These are phyloP conservation scores for Auxenochlorella pyrenoidosa DNA, from an alignment of 139 green algal genomes.

Conservation along the genomic window DNA sequence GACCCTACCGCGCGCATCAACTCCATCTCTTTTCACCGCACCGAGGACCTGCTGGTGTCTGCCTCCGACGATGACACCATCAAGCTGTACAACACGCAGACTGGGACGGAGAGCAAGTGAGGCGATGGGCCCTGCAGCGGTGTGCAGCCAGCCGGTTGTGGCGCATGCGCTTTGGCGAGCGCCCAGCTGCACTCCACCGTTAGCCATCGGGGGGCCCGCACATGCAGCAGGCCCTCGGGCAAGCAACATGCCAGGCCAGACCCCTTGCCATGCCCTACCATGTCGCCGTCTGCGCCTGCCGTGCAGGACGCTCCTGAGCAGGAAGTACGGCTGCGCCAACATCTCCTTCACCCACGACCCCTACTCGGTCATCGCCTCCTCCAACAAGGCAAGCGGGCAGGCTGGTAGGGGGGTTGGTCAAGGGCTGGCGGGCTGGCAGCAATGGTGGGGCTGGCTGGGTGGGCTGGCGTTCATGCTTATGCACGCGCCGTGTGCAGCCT, in stretches of 20 bases:
- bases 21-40: constrained; percentile 89
- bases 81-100: constrained; percentile 82
- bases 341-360: constrained; percentile 86
- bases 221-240: too few species aligned
- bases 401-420: too few species aligned
- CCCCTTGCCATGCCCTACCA: neutral
- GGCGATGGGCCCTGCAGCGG: neutral
- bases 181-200: too few species aligned
- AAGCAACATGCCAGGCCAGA: too few species aligned
- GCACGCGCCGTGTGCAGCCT: neutral
- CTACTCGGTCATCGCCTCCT: constrained; percentile 78
- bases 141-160: too few species aligned
- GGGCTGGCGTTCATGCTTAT: neutral
- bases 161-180: too few species aligned
- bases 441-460: neutral
- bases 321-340: constrained; percentile 87
- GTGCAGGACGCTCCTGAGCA: constrained; percentile 67
- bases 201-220: too few species aligned
- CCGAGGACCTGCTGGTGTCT: constrained; percentile 87
- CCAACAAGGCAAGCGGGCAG: constrained; percentile 72
- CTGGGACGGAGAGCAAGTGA: constrained; percentile 33
- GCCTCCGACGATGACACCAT: constrained; percentile 87
- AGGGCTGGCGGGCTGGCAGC: neutral
- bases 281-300: neutral
- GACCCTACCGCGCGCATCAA: constrained; percentile 76